Conservation (phyloP, 306 rosid species). For the Quercus dentata region DNA sequence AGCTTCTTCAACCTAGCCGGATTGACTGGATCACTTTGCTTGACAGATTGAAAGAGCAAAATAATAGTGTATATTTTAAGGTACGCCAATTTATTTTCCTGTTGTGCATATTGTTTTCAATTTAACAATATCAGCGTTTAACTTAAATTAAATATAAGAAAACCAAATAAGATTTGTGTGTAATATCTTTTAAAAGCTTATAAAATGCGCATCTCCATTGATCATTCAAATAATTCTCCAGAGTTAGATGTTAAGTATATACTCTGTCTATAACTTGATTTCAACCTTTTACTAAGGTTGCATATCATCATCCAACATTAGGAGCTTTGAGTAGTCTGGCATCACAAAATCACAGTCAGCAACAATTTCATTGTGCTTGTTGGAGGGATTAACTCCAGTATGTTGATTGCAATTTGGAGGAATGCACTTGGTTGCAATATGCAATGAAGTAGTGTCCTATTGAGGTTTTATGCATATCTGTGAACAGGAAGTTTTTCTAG, state of each 20-base stretch:
- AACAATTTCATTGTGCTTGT: not conserved
- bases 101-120: not conserved
- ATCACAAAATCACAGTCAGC: not conserved
- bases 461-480: not conserved
- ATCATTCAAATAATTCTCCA: not conserved
- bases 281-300: not conserved
- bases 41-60: constrained; percentile 58
- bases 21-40: constrained; percentile 74
- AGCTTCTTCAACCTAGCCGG: constrained; percentile 71
- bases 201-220: not conserved
- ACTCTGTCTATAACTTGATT: not conserved
- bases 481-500: not conserved
- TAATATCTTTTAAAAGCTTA: not conserved
- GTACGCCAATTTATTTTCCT: constrained; percentile 31
- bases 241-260: not conserved
- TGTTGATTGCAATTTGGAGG: not conserved
- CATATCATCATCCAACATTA: not conserved
- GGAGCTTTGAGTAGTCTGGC: not conserved
- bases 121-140: not conserved
- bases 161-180: not conserved
- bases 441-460: not conserved
- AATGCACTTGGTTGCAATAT: not conserved
- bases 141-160: constrained; percentile 3
- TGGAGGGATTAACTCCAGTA: not conserved
- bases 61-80: constrained; percentile 53